phyloP scores from a whole-genome alignment of 2,329 filamentous ascomycete species.

The Stagonosporopsis vannaccii region DNA sequence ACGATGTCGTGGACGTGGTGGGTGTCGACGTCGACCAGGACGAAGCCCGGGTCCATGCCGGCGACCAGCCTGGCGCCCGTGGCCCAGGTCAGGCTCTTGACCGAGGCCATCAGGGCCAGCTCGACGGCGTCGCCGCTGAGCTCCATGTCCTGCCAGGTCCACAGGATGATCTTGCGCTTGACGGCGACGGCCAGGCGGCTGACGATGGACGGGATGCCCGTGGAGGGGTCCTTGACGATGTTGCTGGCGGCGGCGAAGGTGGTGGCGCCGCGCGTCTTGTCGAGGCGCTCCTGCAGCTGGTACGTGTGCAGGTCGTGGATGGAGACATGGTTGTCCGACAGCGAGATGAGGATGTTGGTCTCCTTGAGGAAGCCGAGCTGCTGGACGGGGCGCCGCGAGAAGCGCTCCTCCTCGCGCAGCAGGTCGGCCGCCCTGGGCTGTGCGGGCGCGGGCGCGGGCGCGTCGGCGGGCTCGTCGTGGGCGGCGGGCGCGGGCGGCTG shows the following conservation, averaged over 20 bases:
- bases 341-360: slow-evolving; percentile 85
- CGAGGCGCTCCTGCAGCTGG: slow-evolving; percentile 78
- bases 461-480: slow-evolving; percentile 27
- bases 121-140: slow-evolving; percentile 76
- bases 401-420: slow-evolving; percentile 90
- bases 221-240: slow-evolving; percentile 86
- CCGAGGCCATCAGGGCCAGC: slow-evolving; percentile 79
- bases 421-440: slow-evolving; percentile 72
- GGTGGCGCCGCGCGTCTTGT: slow-evolving; percentile 85
- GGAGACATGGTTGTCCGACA: slow-evolving; percentile 88
- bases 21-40: slow-evolving; percentile 83
- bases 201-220: slow-evolving; percentile 90
- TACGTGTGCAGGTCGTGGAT: slow-evolving; percentile 90
- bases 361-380: slow-evolving; percentile 97
- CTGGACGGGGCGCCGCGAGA: slow-evolving; percentile 87
- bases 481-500: slow-evolving; percentile 33
- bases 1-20: slow-evolving; percentile 78
- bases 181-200: slow-evolving; percentile 90
- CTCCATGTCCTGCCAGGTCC: slow-evolving; percentile 97
- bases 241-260: slow-evolving; percentile 95
- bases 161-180: slow-evolving; percentile 86
- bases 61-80: slow-evolving; percentile 85
- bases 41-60: slow-evolving; percentile 90
- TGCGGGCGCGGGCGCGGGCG: slow-evolving; percentile 36
- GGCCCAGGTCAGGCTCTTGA: slow-evolving; percentile 91